Evolutionary conservation across 495 filamentous ascomycete species (phyloP).

Genomic region (Mycothermus thermophilus): DNA sequence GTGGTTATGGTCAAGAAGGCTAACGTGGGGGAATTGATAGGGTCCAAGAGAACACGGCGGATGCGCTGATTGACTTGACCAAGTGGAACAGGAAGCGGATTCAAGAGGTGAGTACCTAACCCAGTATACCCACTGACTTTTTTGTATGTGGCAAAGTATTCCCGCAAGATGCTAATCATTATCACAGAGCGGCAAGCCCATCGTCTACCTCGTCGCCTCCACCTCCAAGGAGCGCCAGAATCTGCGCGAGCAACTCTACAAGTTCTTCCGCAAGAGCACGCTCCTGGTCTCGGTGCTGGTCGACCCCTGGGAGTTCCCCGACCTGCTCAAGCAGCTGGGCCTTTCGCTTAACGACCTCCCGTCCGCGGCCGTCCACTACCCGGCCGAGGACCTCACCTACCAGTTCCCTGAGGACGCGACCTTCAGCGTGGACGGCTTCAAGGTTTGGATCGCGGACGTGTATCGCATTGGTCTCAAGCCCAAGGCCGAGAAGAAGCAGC

Average conservation of each 20-base stretch:
- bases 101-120: constrained; percentile 19
- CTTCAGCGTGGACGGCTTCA: constrained; percentile 11
- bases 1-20: no score
- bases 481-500: no score
- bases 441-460: constrained; percentile 22
- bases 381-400: constrained; percentile 23
- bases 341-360: constrained; percentile 16
- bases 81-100: constrained; percentile 22
- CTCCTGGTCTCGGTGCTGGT: constrained; percentile 26
- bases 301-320: constrained; percentile 29
- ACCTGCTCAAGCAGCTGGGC: constrained; percentile 22
- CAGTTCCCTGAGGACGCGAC: constrained; percentile 17
- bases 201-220: constrained; percentile 29
- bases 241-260: constrained; percentile 20
- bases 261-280: constrained; percentile 26
- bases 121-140: neutral
- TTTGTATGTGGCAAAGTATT: no score
- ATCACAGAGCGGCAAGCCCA: constrained; percentile 26
- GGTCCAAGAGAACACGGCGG: constrained; percentile 18
- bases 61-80: constrained; percentile 27
- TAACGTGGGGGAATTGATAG: no score
- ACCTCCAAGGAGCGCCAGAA: constrained; percentile 15
- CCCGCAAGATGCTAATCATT: no score
- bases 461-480: constrained; percentile 21
- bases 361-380: constrained; percentile 22